A percentile compares a stretch with the other conserved stretches of the same genome.
These are phyloP conservation scores for Pisolithus thermaeus DNA, from an alignment of 1,284 basidiomycete genomes.

Conservation along the genomic window DNA sequence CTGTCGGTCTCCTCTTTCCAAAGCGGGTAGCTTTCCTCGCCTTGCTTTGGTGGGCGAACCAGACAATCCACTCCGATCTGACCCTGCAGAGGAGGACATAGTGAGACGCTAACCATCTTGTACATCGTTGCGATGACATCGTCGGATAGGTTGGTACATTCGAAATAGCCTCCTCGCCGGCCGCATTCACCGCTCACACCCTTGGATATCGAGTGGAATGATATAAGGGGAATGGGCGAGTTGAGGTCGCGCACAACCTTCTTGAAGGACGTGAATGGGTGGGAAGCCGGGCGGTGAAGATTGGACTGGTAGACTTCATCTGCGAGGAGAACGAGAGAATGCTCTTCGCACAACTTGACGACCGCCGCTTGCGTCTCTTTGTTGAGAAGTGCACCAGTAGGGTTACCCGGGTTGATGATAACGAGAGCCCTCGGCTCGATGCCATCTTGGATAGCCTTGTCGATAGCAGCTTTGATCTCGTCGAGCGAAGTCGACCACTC, in stretches of 20 bases:
- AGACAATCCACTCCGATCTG: constrained; percentile 91
- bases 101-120: constrained; percentile 88
- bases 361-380: constrained; percentile 67
- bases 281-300: constrained; percentile 62
- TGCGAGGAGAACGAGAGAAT: constrained; percentile 84
- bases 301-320: constrained; percentile 96
- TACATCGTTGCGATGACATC: constrained; percentile 83
- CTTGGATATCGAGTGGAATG: constrained; percentile 95
- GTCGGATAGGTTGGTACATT: constrained; percentile 73
- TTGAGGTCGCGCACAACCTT: constrained; percentile 65
- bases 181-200: constrained; percentile 94
- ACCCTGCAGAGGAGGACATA: constrained; percentile 86
- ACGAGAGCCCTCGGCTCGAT: constrained; percentile 76
- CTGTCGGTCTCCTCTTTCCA: constrained; percentile 80
- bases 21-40: constrained; percentile 67
- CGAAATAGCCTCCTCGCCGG: constrained; percentile 90
- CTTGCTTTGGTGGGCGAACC: constrained; percentile 77
- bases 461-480: constrained; percentile 65
- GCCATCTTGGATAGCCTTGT: constrained; percentile 62
- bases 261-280: constrained; percentile 91
- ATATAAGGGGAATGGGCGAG: constrained; percentile 74
- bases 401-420: constrained; percentile 96
- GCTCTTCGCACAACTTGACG: constrained; percentile 76
- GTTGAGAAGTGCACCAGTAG: constrained; percentile 81
- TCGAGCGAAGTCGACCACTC: constrained; percentile 83